Evolutionary conservation across 345 rosid genomes (phyloP).

Genomic region (Murraya paniculata): DNA sequence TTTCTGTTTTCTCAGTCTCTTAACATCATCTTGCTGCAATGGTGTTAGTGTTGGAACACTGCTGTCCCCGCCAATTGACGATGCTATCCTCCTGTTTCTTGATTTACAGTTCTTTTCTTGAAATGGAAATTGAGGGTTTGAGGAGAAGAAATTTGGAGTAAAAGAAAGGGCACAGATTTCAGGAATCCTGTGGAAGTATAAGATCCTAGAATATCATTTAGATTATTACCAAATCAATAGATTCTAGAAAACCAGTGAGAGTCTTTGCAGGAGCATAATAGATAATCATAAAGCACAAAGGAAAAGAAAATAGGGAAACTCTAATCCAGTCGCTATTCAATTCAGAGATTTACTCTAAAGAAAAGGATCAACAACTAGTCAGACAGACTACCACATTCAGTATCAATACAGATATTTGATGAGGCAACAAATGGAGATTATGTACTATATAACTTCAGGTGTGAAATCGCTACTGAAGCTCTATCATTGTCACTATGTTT

Average conservation of each 20-base stretch:
- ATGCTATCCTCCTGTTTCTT: constrained; percentile 28
- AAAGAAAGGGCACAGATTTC: constrained; percentile 24
- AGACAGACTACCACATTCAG: background rate
- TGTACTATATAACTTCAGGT: background rate
- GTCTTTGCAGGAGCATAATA: background rate
- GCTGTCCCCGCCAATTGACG: constrained; percentile 22
- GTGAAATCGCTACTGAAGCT: background rate
- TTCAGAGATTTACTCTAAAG: background rate
- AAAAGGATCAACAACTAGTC: background rate
- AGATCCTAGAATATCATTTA: constrained; percentile 11
- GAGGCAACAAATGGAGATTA: background rate
- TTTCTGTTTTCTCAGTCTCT: constrained; percentile 32
- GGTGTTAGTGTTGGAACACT: constrained; percentile 46
- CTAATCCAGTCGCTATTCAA: background rate
- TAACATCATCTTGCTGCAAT: constrained; percentile 17
- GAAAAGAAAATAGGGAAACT: background rate
- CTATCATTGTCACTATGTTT: background rate
- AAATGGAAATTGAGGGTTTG: constrained; percentile 20
- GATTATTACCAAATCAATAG: too few relatives aligned
- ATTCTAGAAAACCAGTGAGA: background rate
- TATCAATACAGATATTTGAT: background rate
- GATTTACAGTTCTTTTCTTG: constrained; percentile 22
- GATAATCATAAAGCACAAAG: background rate
- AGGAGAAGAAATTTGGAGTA: constrained; percentile 17
- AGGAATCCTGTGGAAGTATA: constrained; percentile 25